Evolutionary conservation across 331 rosid genomes (phyloP), one percentile per base, ranked within the genome.

Genomic region (Dryas integrifolia): DNA sequence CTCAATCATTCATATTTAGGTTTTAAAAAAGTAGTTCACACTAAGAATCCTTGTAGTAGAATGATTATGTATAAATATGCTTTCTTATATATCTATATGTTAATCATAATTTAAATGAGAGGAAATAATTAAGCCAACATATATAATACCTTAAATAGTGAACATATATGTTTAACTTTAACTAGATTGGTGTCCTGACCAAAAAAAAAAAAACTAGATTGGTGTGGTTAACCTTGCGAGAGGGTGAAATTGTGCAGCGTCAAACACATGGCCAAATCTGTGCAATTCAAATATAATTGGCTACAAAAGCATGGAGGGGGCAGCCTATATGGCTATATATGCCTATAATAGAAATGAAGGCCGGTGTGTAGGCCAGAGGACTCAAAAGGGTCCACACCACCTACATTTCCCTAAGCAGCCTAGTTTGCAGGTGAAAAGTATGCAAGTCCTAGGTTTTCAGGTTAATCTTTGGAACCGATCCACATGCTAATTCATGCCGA

Each of bases 331-430:
- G 46, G 6, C n/a, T 6, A 7, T 13, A 3, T 21, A 45, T n/a
- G 68, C 47, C 68, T 45, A 62, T 30, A 15, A 49, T 49, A 38
- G 63, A 61, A 30, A 30, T 30, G 46, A 49, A 48, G 74, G 63
- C 56, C 80, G 52, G 79, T 13, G 59, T 43, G 65, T 12, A 57
- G 15, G 56, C 66, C 49, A 16, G 24, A 1, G 1, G 16, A 44
- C 62, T 12, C 21, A 1, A 16, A 47, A 58, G 50, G 61, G 79
- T 66, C 79, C 79, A 66, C 73, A 30, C 14, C 73, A 64, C 72
- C 72, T 64, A 65, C 53, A 51, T 57, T 66, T 30, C 43, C 60
- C 73, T 5, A 46, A 38, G 30, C 59, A 57, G 52, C 43, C 68
- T 47, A 16, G 13, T 48, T 58, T 51, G n/a, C 69, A 44, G 61